Percentiles rank a stretch among this genome's conserved stretches.
phyloP scores from a whole-genome alignment of 805 yeast species.

The Saccharomycopsis selenospora region DNA sequence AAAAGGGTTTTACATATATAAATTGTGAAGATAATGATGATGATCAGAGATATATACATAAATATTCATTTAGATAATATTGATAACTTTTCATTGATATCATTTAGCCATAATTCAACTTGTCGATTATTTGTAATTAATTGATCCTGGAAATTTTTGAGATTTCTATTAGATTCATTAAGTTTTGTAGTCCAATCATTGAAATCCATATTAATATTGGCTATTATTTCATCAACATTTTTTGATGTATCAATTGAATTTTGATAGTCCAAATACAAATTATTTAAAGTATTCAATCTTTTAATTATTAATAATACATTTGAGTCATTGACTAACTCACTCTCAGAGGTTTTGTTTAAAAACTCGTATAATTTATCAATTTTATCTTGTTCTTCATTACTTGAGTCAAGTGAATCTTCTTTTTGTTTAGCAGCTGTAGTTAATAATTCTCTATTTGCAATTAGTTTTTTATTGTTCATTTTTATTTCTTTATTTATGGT shows the following conservation, averaged over 20 bases:
- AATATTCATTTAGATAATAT: too few species aligned
- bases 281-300: conserved; percentile 15
- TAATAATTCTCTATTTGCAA: conserved; percentile 11
- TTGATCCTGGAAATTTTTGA: conserved; percentile 5
- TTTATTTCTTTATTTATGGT: conserved; percentile 16
- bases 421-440: not conserved
- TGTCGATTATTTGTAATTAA: conserved; percentile 6
- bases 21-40: too few species aligned
- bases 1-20: too few species aligned
- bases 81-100: not conserved
- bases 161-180: conserved; percentile 6
- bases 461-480: conserved; percentile 17
- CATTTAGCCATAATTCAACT: conserved; percentile 9
- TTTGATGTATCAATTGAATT: conserved; percentile 9
- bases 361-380: conserved; percentile 7
- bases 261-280: conserved; percentile 14
- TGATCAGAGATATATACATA: too few species aligned
- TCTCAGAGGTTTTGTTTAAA: not conserved
- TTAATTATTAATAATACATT: conserved; percentile 8
- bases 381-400: conserved; percentile 1
- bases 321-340: not conserved
- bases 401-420: not conserved
- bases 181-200: conserved; percentile 11
- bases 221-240: conserved; percentile 6
- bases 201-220: conserved; percentile 8